These are phyloP conservation scores for Macrophomina pseudophaseolina DNA, from an alignment of 2,329 filamentous ascomycete species.

Conservation along the genomic window DNA sequence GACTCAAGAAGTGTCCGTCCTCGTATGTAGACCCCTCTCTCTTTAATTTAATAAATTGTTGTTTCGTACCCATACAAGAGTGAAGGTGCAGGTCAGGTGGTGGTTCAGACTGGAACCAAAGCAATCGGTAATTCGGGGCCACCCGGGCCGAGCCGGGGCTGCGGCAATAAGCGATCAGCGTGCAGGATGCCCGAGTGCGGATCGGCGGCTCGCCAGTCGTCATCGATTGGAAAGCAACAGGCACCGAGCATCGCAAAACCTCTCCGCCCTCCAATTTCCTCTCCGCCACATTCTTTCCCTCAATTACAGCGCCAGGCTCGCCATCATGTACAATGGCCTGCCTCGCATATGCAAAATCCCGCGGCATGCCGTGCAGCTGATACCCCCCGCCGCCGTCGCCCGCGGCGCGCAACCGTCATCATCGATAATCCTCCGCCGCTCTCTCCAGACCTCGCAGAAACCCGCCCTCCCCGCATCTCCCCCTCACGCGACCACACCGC, in stretches of 20 bases:
- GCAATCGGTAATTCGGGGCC: neutral
- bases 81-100: no score
- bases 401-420: conserved; percentile 30
- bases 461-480: conserved; percentile 37
- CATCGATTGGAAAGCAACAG: conserved; percentile 5
- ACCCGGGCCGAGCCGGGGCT: conserved; percentile 10
- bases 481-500: conserved; percentile 37
- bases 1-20: neutral
- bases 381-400: conserved; percentile 28
- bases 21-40: neutral
- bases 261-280: neutral
- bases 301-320: conserved; percentile 22
- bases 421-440: conserved; percentile 34
- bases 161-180: neutral
- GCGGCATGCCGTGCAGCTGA: conserved; percentile 29
- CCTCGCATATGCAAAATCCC: conserved; percentile 40
- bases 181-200: neutral
- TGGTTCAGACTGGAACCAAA: neutral
- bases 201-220: conserved; percentile 9
- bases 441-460: conserved; percentile 39
- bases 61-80: no score
- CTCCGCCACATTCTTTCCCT: neutral
- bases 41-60: no score
- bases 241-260: conserved; percentile 1
- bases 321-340: conserved; percentile 48